Evolutionary conservation across 805 yeast genomes (phyloP), one percentile per base, ranked within the genome.

Genomic region (Teunomyces barrocoloradensis): DNA sequence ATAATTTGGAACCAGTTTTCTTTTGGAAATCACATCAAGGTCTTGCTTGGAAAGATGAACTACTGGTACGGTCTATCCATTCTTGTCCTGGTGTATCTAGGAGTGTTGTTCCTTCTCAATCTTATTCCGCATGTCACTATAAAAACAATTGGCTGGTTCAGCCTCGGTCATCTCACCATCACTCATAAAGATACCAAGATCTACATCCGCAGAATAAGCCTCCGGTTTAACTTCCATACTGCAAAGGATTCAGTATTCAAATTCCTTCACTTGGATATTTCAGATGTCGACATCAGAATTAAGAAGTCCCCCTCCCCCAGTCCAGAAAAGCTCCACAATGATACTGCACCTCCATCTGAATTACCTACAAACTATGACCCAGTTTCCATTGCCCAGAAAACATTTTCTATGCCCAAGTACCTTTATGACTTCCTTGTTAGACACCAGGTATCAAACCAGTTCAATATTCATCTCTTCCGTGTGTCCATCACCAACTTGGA

Each of bases 121-220:
- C 37, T 42, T 29, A 51, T 67, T 6, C 71, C 70, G 4, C 56
- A 59, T 46, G 51, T 66, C 7, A 27, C 54, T 5, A 58, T 68
- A 39, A 59, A 58, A 44, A 57, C 61, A 6, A 32, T 68, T 10
- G 72, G 72, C 13, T 68, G 69, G 61, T 54, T 67, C 29, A 55
- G 66, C 4, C 32, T 68, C 6, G 47, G 56, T 44, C 60, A 61
- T 25, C 55, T 69, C 25, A 55, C 57, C 10, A 53, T 69, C 6
- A 52, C 54, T 27, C 41, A 57, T 5, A 42, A 21, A 17, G 18
- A 42, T 6, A 53, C 52, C 6, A 44, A 29, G 1, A 48, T 68
- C 9, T 34, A 50, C 12, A 56, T 66, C 13, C 39, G 56, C 4
- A 54, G 45, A n/a, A 34, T 66, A 4, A 48, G 50, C 10, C 30